Evolutionary conservation across 1,284 basidiomycete genomes (phyloP).

Genomic region (Ganoderma leucocontextum): DNA sequence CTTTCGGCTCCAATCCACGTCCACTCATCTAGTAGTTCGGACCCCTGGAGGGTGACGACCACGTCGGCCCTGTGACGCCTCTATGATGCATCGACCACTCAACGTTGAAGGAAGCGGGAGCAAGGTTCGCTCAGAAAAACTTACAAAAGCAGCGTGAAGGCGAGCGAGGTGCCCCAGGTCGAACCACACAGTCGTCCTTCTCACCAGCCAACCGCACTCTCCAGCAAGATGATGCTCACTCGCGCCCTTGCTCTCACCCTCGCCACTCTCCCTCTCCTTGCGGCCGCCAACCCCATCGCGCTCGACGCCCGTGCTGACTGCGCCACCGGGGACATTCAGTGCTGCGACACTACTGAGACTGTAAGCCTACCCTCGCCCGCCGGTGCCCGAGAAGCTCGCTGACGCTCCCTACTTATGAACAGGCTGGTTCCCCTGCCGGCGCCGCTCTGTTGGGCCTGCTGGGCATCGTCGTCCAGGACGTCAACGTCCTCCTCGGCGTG

Average conservation of each 20-base stretch:
- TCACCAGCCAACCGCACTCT: slow-evolving; percentile 6
- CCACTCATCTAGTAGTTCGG: too few relatives aligned
- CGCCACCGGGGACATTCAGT: slow-evolving; percentile 38
- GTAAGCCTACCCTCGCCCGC: slow-evolving; percentile 6
- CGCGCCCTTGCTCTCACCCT: slow-evolving; percentile 18
- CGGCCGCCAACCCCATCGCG: slow-evolving; percentile 30
- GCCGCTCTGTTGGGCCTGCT: slow-evolving; percentile 30
- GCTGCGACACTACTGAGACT: slow-evolving; percentile 32
- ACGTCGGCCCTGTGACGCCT: not conserved
- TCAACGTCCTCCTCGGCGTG: slow-evolving; percentile 38
- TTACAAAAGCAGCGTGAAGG: slow-evolving; percentile 2
- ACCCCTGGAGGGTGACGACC: too few relatives aligned
- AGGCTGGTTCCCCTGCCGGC: slow-evolving; percentile 24
- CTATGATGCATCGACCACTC: not conserved
- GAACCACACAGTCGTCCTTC: slow-evolving; percentile 14
- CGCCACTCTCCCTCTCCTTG: slow-evolving; percentile 31
- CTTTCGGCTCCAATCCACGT: not conserved
- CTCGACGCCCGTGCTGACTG: slow-evolving; percentile 30
- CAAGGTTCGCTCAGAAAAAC: not conserved
- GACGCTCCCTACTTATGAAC: not conserved
- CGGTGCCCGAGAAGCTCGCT: not conserved
- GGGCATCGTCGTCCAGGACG: slow-evolving; percentile 36
- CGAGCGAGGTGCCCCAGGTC: slow-evolving; percentile 14
- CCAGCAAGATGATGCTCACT: slow-evolving; percentile 26
- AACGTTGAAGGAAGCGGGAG: not conserved